Percentiles rank a stretch among this genome's conserved stretches.
These are phyloP conservation scores for Phytophthora meadii DNA, from an alignment of 352 stramenopile genomes.

Conservation along the genomic window DNA sequence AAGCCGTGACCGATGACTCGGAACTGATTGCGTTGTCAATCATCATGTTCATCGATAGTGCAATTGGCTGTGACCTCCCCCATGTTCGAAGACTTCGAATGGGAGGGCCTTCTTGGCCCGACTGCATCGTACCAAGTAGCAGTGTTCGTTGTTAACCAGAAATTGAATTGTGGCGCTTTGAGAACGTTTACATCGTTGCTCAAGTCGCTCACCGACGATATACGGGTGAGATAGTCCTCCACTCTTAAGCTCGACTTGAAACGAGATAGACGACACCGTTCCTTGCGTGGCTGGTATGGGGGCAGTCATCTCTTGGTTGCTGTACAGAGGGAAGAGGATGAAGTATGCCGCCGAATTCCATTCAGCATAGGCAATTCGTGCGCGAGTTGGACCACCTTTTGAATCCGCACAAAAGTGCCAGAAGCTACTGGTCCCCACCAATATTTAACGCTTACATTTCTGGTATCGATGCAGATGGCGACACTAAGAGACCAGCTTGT, in stretches of 20 bases:
- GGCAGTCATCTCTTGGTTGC: neutral
- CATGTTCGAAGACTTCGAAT: neutral
- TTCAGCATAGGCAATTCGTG: too few species aligned
- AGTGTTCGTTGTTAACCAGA: too few species aligned
- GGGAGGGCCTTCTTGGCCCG: neutral
- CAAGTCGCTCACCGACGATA: neutral
- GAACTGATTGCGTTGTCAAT: neutral
- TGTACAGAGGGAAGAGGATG: neutral
- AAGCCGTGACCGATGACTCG: neutral
- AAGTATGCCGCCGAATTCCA: neutral
- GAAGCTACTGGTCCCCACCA: too few species aligned
- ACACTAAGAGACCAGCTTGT: too few species aligned
- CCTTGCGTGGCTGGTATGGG: conserved; percentile 4
- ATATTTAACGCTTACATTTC: too few species aligned
- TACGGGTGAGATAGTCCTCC: neutral
- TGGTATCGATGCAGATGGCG: too few species aligned
- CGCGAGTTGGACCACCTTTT: too few species aligned
- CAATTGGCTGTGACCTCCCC: conserved; percentile 1
- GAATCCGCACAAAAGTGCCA: too few species aligned
- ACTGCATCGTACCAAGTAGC: neutral
- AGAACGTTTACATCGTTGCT: too few species aligned
- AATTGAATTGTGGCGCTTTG: too few species aligned
- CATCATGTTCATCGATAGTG: neutral
- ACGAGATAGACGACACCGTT: neutral
- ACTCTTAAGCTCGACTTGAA: neutral